phyloP scores from a whole-genome alignment of 164 flowering plant species.

The Echeveria elegans region DNA sequence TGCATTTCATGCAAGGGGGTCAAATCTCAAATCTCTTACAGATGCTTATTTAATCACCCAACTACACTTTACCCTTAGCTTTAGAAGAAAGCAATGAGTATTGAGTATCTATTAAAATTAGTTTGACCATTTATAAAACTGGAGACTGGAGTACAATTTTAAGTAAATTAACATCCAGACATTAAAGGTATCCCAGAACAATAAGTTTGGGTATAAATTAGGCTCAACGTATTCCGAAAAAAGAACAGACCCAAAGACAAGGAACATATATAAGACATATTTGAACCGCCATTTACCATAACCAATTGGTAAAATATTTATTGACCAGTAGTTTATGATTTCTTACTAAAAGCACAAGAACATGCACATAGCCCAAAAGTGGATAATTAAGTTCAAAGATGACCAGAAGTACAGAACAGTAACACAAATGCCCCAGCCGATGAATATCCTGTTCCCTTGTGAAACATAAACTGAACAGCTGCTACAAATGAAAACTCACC shows the following conservation, averaged over 20 bases:
- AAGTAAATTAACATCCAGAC: background rate
- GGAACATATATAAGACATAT: too few relatives aligned
- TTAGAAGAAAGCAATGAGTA: background rate
- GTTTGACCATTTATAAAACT: too few relatives aligned
- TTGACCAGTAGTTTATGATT: too few relatives aligned
- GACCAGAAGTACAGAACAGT: background rate
- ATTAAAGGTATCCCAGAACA: background rate
- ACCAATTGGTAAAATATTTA: background rate
- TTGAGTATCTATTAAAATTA: too few relatives aligned
- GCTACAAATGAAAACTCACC: slow-evolving; percentile 19
- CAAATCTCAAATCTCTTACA: background rate
- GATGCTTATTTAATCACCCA: background rate
- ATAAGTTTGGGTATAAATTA: too few relatives aligned
- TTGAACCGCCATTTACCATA: background rate
- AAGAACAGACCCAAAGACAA: too few relatives aligned
- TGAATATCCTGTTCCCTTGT: background rate
- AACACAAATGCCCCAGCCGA: background rate
- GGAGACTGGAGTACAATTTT: too few relatives aligned
- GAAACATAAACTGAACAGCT: background rate
- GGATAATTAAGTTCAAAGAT: background rate
- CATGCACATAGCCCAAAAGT: background rate
- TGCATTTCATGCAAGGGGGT: background rate
- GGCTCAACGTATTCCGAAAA: too few relatives aligned
- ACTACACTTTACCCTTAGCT: background rate
- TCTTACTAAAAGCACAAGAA: background rate